Evolutionary conservation across 441 rosid genomes (phyloP), one percentile per base, ranked within the genome.

Genomic region (Kokia cookei): DNA sequence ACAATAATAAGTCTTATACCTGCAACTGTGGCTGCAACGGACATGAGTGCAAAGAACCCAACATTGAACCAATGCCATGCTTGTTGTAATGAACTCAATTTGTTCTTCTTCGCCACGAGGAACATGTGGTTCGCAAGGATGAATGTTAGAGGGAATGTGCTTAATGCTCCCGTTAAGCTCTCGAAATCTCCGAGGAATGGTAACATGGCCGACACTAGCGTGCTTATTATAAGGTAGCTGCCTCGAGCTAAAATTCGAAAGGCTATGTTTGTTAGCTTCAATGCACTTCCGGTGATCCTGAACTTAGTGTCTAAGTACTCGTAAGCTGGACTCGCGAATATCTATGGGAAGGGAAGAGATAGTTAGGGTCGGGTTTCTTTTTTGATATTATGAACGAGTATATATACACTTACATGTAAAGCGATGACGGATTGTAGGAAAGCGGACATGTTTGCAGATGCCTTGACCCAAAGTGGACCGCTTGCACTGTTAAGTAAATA

Each of bases 41-140:
- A 86, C 88, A 90, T 80, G 80, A 77, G 72, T 37, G 89, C 74
- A 40, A 94, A 94, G 84, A 93, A 82, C 3, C 72, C 65, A 61
- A 91, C 86, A 22, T 93, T 92, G 60, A 91, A 66, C 99, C 99
- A 92, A 77, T 93, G 99, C 99, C 99, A 94, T 6, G 77, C 64
- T 80, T 84, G 89, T 58, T 84, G 92, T 8, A 80, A 8, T 32
- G 87, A 29, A 29, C 60, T 77, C 62, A 93, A 74, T 69, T 87
- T 86, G 76, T 71, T 79, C 77, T 70, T 76, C 85, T 81, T 90
- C 19, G 97, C 97, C 37, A 76, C 72, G 42, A 91, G 71, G 69
- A 86, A 91, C 99, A 95, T 91, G 77, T 93, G 98, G 79, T 95
- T 89, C 8, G 97, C 98, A 5, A 95, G 88, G 57, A 95, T 93